These are phyloP conservation scores for Chaetoceros tenuissimus DNA, from an alignment of 108 stramenopile genomes.

Conservation along the genomic window DNA sequence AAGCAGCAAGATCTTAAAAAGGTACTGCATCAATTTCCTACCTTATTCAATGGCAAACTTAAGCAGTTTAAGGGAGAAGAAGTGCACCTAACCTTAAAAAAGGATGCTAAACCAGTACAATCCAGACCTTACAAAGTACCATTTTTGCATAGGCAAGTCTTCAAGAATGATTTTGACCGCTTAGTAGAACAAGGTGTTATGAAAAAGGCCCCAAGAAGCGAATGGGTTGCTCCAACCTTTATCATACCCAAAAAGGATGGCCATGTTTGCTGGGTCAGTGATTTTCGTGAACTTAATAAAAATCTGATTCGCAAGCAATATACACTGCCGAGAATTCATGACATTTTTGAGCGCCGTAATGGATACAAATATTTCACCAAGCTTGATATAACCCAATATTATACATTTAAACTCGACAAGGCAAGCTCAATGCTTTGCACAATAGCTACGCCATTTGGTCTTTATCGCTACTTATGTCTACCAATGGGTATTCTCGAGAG, in stretches of 20 bases:
- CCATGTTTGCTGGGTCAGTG: constrained; percentile 23
- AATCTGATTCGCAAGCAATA: constrained; percentile 14
- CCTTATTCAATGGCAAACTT: constrained; percentile 25
- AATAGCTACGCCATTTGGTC: constrained; percentile 38
- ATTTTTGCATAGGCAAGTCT: constrained; percentile 7
- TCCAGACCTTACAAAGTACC: constrained; percentile 15
- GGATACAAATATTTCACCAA: constrained; percentile 24
- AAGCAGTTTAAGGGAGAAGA: constrained; percentile 20
- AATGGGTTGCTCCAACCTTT: constrained; percentile 20
- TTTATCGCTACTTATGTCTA: constrained; percentile 20
- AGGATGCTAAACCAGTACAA: constrained; percentile 15
- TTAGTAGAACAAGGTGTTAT: constrained; percentile 20
- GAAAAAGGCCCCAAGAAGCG: background rate
- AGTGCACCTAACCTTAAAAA: constrained; percentile 21
- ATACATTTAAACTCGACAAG: constrained; percentile 29
- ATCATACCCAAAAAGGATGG: constrained; percentile 25
- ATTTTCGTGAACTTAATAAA: constrained; percentile 31
- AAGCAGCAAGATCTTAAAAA: constrained; percentile 11
- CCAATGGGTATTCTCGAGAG: constrained; percentile 39
- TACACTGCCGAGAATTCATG: constrained; percentile 29
- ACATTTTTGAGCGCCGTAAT: constrained; percentile 15
- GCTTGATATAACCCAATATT: constrained; percentile 23
- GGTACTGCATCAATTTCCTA: constrained; percentile 5
- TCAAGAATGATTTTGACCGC: constrained; percentile 19
- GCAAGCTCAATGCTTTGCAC: constrained; percentile 11